Base-by-base conservation (phyloP, 805 yeast genomes). In the Monosporozyma aerobia region DNA sequence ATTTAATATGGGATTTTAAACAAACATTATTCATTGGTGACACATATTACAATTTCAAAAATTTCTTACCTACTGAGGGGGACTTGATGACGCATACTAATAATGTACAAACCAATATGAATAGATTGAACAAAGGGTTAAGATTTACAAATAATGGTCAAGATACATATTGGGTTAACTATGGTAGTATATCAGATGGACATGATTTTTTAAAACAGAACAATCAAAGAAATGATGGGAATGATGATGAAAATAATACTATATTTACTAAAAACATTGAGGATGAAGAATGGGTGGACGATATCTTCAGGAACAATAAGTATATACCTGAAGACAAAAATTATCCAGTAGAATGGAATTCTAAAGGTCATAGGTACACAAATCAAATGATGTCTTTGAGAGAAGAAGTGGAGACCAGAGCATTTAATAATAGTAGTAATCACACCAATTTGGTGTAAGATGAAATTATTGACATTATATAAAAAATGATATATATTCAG, bases 121-220 rank as follows among this genome's bases (percentile, higher is more conserved):
- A 83, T 47, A 76, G 95, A 55, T 78, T 92, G 50, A 81, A 83
- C 55, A 85, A 88, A 54, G 99, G 99, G 0, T 67, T 90, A 52
- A 69, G 99, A 45, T 89, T 87, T 65, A 80, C 82, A 30, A 78
- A 82, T 49, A 85, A 87, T 44, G 97, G 97, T 0, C 77, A 79
- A 47, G 80, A 80, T 11, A 87, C 85, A 58, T 90, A 90, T 67
- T 94, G 98, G 98, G 71, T 90, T 2, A 56, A 57, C 44, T 60
- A 62, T 44, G 67, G 65, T 10, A 56, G 59, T n/a, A 56, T 52
- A 13, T 33, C 43, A 33, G 45, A 46, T 32, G 50, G 41, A 8
- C 50, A 35, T 8, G 27, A 50, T 44, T 33, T 44, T 13, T 50
- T 44, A 19, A 39, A 39, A 47, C 40, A 43, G 22, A 49, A 41